phyloP scores from a whole-genome alignment of 1,284 basidiomycete genomes.

The Sporisorium graminicola region DNA sequence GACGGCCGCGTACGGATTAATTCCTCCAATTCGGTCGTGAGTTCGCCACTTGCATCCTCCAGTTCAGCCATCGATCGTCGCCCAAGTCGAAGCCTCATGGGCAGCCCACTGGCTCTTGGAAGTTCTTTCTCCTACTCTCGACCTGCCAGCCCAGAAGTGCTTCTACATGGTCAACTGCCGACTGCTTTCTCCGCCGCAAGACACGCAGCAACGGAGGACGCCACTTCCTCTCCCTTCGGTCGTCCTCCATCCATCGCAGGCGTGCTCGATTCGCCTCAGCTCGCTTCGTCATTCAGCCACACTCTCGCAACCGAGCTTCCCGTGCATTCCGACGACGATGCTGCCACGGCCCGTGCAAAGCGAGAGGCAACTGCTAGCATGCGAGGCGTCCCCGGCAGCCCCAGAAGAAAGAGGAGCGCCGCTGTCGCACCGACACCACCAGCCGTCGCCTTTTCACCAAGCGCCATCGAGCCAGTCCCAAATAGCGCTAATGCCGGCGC shows the following conservation, averaged over 20 bases:
- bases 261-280: conserved; percentile 9
- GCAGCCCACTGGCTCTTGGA: conserved; percentile 19
- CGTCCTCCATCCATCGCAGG: conserved; percentile 15
- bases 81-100: conserved; percentile 9
- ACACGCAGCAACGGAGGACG: neutral
- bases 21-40: conserved; percentile 14
- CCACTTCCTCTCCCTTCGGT: neutral
- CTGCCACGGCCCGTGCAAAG: conserved; percentile 10
- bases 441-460: neutral
- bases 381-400: conserved; percentile 27
- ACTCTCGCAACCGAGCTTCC: neutral
- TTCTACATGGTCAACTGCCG: neutral
- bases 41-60: conserved; percentile 8
- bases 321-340: neutral
- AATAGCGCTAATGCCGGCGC: neutral
- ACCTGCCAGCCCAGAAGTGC: conserved; percentile 14
- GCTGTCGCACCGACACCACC: neutral
- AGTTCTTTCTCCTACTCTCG: conserved; percentile 9
- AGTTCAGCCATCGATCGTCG: conserved; percentile 11
- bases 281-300: neutral
- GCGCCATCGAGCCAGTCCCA: neutral
- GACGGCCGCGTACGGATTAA: conserved; percentile 6
- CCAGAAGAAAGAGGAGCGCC: conserved; percentile 8
- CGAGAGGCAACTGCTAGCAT: conserved; percentile 22
- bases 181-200: neutral